Base-by-base conservation (phyloP, 768 basidiomycete genomes). In the Russula lepida region DNA sequence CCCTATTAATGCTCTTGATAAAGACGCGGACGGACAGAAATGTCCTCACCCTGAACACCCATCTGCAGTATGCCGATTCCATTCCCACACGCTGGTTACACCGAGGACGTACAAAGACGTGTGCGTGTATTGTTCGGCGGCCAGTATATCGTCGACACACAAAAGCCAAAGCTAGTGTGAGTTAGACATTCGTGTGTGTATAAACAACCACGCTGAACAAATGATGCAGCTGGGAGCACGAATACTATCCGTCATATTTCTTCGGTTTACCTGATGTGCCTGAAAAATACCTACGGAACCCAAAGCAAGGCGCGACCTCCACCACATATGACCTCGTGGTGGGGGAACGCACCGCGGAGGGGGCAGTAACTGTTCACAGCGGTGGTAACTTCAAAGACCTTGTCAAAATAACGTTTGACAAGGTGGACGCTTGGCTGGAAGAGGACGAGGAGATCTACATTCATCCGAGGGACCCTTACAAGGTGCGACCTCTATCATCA, bases 381-480 rank as follows among this genome's bases (percentile, higher is more conserved):
- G 66, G 73, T 63, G 72, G 76, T 46, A 68, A 75, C 53, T 68
- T 84, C 13, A 71, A 71, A 25, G 80, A 79, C 6, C 72, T 85
- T 30, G 71, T 81, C 39, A 80, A 76, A 68, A 55, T 87, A 60
- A 68, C 69, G 13, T 84, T 83, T 55, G 70, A 71, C 15, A 77
- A 76, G 19, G 77, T 79, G 67, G 84, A 84, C 63, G 77, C 78
- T 3, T 86, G 85, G 85, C 84, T 85, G 54, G 84, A 86, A 72
- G 84, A 86, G 67, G 84, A 85, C 52, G 84, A 87, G 51, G 70
- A 80, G 58, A 77, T 86, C 33, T 81, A 76, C 59, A 73, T 77
- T 2, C 85, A 87, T 61, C 81, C 83, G 8, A 85, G 82, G 66
- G 84, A 87, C 68, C 84, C 84, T 1, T 87, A 84, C 71, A 86